These are phyloP conservation scores for Lasiosphaeria ovina DNA, from an alignment of 495 filamentous ascomycete species.

Conservation along the genomic window DNA sequence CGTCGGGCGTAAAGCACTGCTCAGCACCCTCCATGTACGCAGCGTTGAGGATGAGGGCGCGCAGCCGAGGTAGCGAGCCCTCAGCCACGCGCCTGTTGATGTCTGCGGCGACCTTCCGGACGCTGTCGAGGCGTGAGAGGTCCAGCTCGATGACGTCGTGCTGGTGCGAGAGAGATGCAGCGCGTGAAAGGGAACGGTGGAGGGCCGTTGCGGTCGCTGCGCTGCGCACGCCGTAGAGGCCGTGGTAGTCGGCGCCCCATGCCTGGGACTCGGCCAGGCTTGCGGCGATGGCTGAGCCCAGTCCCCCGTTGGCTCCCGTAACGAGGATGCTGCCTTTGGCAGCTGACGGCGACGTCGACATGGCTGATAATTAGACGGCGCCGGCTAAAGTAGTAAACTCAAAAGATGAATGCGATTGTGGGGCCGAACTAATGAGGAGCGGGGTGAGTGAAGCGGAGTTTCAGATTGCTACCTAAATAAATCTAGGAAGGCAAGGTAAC, in stretches of 20 bases:
- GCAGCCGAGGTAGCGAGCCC: neutral
- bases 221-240: neutral
- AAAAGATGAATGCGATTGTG: no score
- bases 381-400: no score
- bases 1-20: neutral
- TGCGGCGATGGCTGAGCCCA: neutral
- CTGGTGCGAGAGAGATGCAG: neutral
- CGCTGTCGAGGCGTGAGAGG: neutral
- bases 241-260: neutral
- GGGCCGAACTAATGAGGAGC: no score
- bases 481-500: no score
- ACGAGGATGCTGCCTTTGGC: neutral
- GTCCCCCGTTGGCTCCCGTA: neutral
- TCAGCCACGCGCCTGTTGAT: slow-evolving; percentile 1
- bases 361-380: neutral
- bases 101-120: neutral
- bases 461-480: no score
- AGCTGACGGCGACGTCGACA: neutral
- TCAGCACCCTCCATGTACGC: neutral
- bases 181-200: neutral
- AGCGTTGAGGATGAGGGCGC: slow-evolving; percentile 1
- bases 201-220: neutral
- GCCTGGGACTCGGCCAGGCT: neutral
- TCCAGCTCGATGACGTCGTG: neutral
- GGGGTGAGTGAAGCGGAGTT: no score